Base-by-base conservation (phyloP, 208 protist genomes). In the Leishmania mexicana region DNA sequence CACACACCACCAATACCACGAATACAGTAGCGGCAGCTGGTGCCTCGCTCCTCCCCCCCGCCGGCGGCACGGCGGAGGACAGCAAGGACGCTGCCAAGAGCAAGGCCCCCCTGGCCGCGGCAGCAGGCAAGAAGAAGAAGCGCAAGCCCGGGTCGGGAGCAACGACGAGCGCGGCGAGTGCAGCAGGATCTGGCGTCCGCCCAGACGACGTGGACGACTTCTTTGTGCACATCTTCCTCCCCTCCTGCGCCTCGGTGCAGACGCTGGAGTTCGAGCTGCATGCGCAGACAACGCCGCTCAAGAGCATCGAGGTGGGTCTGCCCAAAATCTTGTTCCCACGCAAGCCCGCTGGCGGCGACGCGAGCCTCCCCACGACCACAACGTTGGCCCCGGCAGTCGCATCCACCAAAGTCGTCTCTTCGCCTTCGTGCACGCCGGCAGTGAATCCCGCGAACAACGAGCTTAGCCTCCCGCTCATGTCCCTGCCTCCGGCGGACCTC, bases 201-300 rank as follows among this genome's bases (percentile, higher is more conserved):
- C 75, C 81, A 28, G 82, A 79, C 28, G 91, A 95, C 73, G 85
- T 92, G 58, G 89, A 95, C 19, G 92, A 95, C 79, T 95, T 87
- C 83, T 92, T 95, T 42, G 83, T 96, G 13, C 88, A 93, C 83
- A 84, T 91, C 28, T 74, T 85, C 35, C 88, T 92, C 54, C 90
- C 92, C 13, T 8, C 62, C 15, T 85, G 83, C 7, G 80, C 89
- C 40, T 45, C 85, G 2, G 85, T 87, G 68, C 81, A 89, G 57
- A 88, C 78, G n/a, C 70, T 96, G 10, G 78, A 84, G 58, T 87
- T 88, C 71, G 90, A 96, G 80, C 65, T 95, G 81, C 79, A 88
- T 67, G 78, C 81, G 28, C 84, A 90, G 79, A 47, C 81, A 3
- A 89, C 88, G 4, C 90, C 93, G 45, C 89, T 96, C 38, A 83